Percentiles rank a stretch among this genome's conserved stretches.
These are phyloP conservation scores for Cladobotryum protrusum DNA, from an alignment of 2,329 filamentous ascomycete species.

Conservation along the genomic window DNA sequence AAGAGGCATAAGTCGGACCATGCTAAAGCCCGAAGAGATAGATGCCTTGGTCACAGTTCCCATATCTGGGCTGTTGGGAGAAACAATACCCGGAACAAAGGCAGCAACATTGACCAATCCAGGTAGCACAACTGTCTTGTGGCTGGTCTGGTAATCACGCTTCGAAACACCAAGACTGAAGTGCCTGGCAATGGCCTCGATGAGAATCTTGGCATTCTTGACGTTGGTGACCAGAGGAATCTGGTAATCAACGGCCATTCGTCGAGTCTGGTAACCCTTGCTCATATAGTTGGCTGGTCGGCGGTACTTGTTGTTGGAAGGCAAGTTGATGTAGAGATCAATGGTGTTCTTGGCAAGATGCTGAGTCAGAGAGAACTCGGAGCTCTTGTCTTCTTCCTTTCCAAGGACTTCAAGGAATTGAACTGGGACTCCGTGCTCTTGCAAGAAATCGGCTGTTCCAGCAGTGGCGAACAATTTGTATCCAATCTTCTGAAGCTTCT, in stretches of 20 bases:
- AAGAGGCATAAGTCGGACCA: constrained; percentile 73
- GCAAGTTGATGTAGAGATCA: constrained; percentile 97
- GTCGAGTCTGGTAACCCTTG: constrained; percentile 90
- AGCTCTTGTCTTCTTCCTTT: constrained; percentile 77
- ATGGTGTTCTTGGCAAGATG: constrained; percentile 97
- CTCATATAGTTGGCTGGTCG: constrained; percentile 98
- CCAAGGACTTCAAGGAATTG: constrained; percentile 88
- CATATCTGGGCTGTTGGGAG: constrained; percentile 59
- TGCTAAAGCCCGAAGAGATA: constrained; percentile 68
- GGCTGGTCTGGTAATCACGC: constrained; percentile 88
- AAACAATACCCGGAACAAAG: constrained; percentile 68
- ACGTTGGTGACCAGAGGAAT: constrained; percentile 97
- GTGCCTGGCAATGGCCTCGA: constrained; percentile 87
- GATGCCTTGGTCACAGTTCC: constrained; percentile 66
- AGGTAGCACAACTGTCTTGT: constrained; percentile 65
- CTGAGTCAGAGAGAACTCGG: constrained; percentile 94
- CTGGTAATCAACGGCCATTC: constrained; percentile 97
- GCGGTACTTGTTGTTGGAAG: constrained; percentile 96
- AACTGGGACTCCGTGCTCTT: constrained; percentile 84
- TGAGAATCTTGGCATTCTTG: constrained; percentile 96
- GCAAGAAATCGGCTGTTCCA: constrained; percentile 92
- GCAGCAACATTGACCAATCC: constrained; percentile 74
- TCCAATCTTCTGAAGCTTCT: constrained; percentile 82
- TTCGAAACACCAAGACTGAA: constrained; percentile 77
- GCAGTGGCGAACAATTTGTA: constrained; percentile 96